A percentile compares a stretch with the other conserved stretches of the same genome.
phyloP scores from a whole-genome alignment of 2,329 filamentous ascomycete species.

The Drechslerella stenobrocha region DNA sequence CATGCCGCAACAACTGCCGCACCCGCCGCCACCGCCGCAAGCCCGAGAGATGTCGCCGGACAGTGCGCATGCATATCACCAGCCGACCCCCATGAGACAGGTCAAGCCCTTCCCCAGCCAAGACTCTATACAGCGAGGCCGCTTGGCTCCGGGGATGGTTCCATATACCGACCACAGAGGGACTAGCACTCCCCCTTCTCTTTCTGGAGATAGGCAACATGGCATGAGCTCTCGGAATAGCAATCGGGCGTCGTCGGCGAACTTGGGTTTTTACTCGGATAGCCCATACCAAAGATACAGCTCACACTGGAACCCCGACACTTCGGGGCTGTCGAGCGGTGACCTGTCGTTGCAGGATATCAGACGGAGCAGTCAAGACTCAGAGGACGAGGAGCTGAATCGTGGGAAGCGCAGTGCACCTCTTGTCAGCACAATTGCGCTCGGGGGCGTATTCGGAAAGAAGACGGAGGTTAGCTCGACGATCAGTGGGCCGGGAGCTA shows the following conservation, averaged over 20 bases:
- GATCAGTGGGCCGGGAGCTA: constrained; percentile 28
- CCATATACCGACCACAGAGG: constrained; percentile 11
- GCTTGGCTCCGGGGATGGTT: constrained; percentile 13
- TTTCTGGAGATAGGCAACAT: constrained; percentile 16
- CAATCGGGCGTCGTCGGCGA: constrained; percentile 42
- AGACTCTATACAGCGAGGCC: constrained; percentile 27
- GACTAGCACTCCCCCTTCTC: constrained; percentile 16
- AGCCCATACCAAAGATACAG: constrained; percentile 52
- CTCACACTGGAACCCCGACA: constrained; percentile 52
- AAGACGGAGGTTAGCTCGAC: constrained; percentile 34
- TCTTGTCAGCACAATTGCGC: constrained; percentile 15
- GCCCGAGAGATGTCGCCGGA: constrained; percentile 5
- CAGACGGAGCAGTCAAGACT: constrained; percentile 44
- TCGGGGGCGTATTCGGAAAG: constrained; percentile 44
- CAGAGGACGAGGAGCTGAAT: constrained; percentile 34
- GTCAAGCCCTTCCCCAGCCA: constrained; percentile 34
- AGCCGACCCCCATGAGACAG: constrained; percentile 27
- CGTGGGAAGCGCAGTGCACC: constrained; percentile 31
- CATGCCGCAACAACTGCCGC: constrained; percentile 3
- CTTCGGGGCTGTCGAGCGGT: constrained; percentile 34
- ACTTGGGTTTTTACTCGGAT: constrained; percentile 50
- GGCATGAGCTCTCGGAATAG: constrained; percentile 34
- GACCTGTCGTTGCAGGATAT: constrained; percentile 44
- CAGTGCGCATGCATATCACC: constrained; percentile 17
- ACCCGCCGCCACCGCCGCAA: not conserved